A percentile compares a stretch with the other conserved stretches of the same genome.
phyloP scores from a whole-genome alignment of 2,329 filamentous ascomycete genomes.

The Phaeosphaeriaceae sp. region DNA sequence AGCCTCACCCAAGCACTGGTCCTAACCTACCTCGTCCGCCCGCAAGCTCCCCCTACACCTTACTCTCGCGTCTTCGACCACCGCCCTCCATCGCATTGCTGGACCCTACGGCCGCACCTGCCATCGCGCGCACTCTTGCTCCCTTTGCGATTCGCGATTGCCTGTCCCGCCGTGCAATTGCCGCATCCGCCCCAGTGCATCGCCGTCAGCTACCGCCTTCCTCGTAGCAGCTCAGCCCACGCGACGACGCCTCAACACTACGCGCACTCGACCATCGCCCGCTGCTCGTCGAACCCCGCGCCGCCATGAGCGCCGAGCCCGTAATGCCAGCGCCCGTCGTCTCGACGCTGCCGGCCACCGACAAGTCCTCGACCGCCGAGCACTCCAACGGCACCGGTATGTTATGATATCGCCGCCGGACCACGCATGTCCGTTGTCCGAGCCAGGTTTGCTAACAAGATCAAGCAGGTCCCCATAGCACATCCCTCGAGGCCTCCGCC shows the following conservation, averaged over 20 bases:
- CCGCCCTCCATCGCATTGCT: constrained; percentile 28
- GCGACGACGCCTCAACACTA: constrained; percentile 18
- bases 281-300: constrained; percentile 24
- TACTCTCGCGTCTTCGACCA: constrained; percentile 16
- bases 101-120: constrained; percentile 33
- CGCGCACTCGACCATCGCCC: constrained; percentile 11
- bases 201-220: constrained; percentile 22
- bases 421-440: neutral
- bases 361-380: constrained; percentile 38
- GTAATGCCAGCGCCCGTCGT: constrained; percentile 35
- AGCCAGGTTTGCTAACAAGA: constrained; percentile 13
- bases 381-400: constrained; percentile 45
- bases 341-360: constrained; percentile 32
- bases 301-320: constrained; percentile 48
- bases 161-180: constrained; percentile 20
- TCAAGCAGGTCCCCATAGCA: constrained; percentile 20
- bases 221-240: constrained; percentile 19
- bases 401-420: constrained; percentile 22
- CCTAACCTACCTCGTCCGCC: constrained; percentile 20
- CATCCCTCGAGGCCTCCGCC: constrained; percentile 18
- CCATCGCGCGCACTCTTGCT: constrained; percentile 31
- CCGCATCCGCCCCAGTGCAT: constrained; percentile 6
- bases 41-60: constrained; percentile 33
- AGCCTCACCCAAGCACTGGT: constrained; percentile 43
- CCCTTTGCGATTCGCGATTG: constrained; percentile 31